These are phyloP conservation scores for Suillus occidentalis DNA, from an alignment of 768 basidiomycete genomes.

Conservation along the genomic window DNA sequence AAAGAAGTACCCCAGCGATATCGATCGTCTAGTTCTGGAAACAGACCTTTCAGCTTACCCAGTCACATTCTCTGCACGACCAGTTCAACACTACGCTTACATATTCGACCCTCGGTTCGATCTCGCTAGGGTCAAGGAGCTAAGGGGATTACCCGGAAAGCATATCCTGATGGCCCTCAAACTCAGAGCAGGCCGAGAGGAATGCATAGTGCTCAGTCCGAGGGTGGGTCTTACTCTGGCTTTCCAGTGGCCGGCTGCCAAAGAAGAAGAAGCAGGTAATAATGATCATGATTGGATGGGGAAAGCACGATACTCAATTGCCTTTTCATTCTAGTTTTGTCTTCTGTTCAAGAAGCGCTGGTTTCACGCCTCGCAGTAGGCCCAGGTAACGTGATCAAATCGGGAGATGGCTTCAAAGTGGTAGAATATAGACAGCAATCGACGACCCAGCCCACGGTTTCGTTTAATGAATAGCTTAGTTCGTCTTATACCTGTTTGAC, in stretches of 20 bases:
- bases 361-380: neutral
- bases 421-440: neutral
- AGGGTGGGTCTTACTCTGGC: slow-evolving; percentile 1
- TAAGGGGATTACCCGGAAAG: neutral
- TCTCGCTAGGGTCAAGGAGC: neutral
- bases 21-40: neutral
- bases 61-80: slow-evolving; percentile 5
- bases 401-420: neutral
- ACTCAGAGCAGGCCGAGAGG: neutral
- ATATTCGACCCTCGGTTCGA: neutral
- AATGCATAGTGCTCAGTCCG: neutral
- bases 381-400: neutral
- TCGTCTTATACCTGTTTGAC: neutral
- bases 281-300: too few species aligned
- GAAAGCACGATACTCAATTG: neutral
- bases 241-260: slow-evolving; percentile 4
- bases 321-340: neutral
- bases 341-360: neutral
- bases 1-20: neutral
- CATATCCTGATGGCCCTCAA: neutral
- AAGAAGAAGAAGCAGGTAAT: neutral
- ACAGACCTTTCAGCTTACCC: neutral
- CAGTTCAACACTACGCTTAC: neutral
- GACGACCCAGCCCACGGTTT: neutral
- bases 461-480: neutral